These are phyloP conservation scores for Pyrenophora tritici-repentis DNA, from an alignment of 2,329 filamentous ascomycete genomes.

Conservation along the genomic window DNA sequence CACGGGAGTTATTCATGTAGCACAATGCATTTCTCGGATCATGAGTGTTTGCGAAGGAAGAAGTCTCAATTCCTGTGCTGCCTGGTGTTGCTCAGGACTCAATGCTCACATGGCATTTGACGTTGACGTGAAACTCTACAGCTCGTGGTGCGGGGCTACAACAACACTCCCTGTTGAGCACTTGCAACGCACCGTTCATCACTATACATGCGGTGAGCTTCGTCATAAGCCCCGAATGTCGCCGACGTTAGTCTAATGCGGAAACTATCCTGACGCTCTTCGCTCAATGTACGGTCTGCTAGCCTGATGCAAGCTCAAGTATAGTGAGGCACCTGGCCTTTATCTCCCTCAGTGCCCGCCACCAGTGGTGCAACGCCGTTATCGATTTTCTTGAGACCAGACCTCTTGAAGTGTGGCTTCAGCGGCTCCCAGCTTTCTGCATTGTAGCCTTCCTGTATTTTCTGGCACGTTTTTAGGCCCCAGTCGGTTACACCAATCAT, in stretches of 20 bases:
- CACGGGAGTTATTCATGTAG: no score
- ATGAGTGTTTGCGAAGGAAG: no score
- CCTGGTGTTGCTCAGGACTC: neutral
- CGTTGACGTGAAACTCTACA: neutral
- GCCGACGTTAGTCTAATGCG: slow-evolving; percentile 1
- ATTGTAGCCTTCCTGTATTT: slow-evolving; percentile 75
- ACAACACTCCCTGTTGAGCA: slow-evolving; percentile 12
- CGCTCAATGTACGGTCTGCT: slow-evolving; percentile 12
- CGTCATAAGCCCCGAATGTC: slow-evolving; percentile 4
- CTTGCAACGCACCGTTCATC: slow-evolving; percentile 3
- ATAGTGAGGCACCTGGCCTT: slow-evolving; percentile 34
- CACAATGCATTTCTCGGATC: no score
- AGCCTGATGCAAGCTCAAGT: slow-evolving; percentile 13
- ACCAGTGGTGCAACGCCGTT: slow-evolving; percentile 26
- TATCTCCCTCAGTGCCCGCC: slow-evolving; percentile 25
- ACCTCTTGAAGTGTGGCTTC: slow-evolving; percentile 52
- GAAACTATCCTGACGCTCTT: neutral
- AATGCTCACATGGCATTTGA: neutral
- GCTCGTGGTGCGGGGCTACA: slow-evolving; percentile 6
- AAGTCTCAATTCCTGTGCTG: neutral
- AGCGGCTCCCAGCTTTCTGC: slow-evolving; percentile 76
- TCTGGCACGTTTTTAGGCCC: slow-evolving; percentile 71
- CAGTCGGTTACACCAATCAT: slow-evolving; percentile 76
- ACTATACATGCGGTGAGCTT: slow-evolving; percentile 7
- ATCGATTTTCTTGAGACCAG: slow-evolving; percentile 32